Conservation (phyloP, 176 grass and related monocot genomes). For the Carex pumila region DNA sequence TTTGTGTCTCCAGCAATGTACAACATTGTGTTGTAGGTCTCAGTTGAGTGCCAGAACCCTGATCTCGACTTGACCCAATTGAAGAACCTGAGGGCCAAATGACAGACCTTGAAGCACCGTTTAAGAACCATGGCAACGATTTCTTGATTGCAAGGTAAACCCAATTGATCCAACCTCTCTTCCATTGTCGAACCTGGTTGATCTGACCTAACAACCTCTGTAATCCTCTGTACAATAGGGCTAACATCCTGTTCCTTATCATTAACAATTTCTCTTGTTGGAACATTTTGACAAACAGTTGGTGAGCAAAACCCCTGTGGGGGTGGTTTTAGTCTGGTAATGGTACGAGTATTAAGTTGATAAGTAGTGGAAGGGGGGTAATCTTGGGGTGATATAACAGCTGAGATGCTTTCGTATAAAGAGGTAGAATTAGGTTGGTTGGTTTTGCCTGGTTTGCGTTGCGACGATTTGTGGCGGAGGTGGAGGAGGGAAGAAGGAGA, state of each 20-base stretch:
- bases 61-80: constrained; percentile 49
- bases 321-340: neutral
- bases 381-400: neutral
- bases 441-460: constrained; percentile 11
- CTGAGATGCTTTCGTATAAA: constrained; percentile 23
- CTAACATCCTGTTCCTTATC: constrained; percentile 14
- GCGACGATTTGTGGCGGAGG: constrained; percentile 15
- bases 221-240: constrained; percentile 38
- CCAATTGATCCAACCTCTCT: constrained; percentile 33
- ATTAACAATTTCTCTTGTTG: neutral
- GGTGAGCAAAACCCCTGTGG: neutral
- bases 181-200: constrained; percentile 25
- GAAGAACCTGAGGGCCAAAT: constrained; percentile 53
- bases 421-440: neutral
- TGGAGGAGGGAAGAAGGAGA: neutral
- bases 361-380: neutral
- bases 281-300: constrained; percentile 28
- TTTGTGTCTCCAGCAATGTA: constrained; percentile 52
- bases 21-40: constrained; percentile 61
- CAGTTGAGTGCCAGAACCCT: constrained; percentile 36
- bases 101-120: constrained; percentile 56
- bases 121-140: constrained; percentile 63
- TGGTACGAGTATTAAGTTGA: neutral
- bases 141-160: constrained; percentile 28
- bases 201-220: constrained; percentile 36